Base-by-base conservation (phyloP, 257 asterid genomes). In the Salvia hispanica region DNA sequence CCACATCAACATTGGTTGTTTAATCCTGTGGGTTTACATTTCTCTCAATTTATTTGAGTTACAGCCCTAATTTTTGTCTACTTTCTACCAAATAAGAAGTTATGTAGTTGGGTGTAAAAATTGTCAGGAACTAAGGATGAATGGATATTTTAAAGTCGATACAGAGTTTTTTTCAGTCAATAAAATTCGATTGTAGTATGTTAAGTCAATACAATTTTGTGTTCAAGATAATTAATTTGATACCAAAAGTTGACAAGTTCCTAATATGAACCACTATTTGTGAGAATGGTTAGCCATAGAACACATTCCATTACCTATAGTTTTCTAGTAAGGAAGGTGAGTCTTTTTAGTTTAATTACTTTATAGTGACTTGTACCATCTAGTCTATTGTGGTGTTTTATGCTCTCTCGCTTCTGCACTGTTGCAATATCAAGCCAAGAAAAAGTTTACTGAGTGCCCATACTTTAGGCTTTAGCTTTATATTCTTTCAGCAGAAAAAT, bases 1-100 rank as follows among this genome's bases (percentile, higher is more conserved):
- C 99, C 73, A 83, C 97, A 64, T 83, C 97, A 31, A 88, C 99
- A 13, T 88, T n/a, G n/a, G n/a, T n/a, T n/a, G n/a, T n/a, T n/a
- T n/a, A n/a, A n/a, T n/a, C n/a, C n/a, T n/a, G n/a, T n/a, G n/a
- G n/a, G n/a, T n/a, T n/a, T n/a, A n/a, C n/a, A n/a, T n/a, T n/a
- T n/a, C n/a, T n/a, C n/a, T n/a, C n/a, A n/a, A n/a, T n/a, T n/a
- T n/a, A n/a, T n/a, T n/a, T n/a, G n/a, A n/a, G n/a, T n/a, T n/a
- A n/a, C n/a, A n/a, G n/a, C n/a, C n/a, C n/a, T n/a, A n/a, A n/a
- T n/a, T n/a, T n/a, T n/a, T n/a, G n/a, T n/a, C n/a, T n/a, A n/a
- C n/a, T 45, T 54, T 65, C 50, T 70, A 34, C 58, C 9, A 50
- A 12, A 31, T 46, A 54, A 42, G 64, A 45, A 62, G 16, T 9